Evolutionary conservation across 2,329 filamentous ascomycete species (phyloP).

Genomic region (Talaromyces sp.): DNA sequence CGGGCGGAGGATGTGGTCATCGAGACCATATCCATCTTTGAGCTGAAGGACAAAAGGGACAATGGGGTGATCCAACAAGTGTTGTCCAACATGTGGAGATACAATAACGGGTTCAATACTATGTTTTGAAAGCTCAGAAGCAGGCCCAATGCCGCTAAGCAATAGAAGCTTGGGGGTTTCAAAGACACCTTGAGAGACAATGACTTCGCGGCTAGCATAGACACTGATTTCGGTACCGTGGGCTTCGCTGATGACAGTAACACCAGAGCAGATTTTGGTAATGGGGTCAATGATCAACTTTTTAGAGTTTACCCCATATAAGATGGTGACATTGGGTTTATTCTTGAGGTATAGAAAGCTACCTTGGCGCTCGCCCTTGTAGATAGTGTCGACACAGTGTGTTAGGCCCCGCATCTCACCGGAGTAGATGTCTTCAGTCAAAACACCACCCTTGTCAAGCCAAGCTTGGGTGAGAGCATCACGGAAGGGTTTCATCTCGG

Average conservation of each 20-base stretch:
- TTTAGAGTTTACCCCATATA: conserved; percentile 50
- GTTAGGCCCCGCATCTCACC: conserved; percentile 53
- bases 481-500: conserved; percentile 51
- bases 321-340: conserved; percentile 54
- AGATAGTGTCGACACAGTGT: conserved; percentile 54
- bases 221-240: conserved; percentile 31
- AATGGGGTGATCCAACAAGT: conserved; percentile 47
- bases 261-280: conserved; percentile 39
- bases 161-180: conserved; percentile 41
- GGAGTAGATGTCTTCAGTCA: conserved; percentile 55
- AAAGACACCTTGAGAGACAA: conserved; percentile 44
- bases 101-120: conserved; percentile 11
- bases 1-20: conserved; percentile 38
- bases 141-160: conserved; percentile 33
- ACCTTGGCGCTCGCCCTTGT: conserved; percentile 52
- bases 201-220: conserved; percentile 40
- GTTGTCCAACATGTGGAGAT: conserved; percentile 29
- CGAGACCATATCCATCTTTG: conserved; percentile 42
- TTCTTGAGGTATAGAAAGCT: conserved; percentile 51
- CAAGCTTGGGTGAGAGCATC: conserved; percentile 47
- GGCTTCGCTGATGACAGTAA: conserved; percentile 43
- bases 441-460: conserved; percentile 49
- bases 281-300: conserved; percentile 49
- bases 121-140: conserved; percentile 26
- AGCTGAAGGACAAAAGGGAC: conserved; percentile 41